phyloP scores from a whole-genome alignment of 2,329 filamentous ascomycete genomes.

The Penicillium crustosum region DNA sequence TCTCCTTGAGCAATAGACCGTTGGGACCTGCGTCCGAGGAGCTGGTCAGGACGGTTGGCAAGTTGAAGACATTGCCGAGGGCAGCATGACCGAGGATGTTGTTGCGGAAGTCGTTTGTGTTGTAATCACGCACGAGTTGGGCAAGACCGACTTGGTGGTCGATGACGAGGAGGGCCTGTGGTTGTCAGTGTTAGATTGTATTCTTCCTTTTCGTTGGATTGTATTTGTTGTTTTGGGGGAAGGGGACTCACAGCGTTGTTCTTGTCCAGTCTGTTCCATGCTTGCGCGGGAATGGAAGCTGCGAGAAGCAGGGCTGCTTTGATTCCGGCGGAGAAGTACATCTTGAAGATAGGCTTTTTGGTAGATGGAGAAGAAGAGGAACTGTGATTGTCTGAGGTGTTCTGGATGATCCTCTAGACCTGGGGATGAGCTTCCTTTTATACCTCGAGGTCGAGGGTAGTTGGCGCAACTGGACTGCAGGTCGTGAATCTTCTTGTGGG shows the following conservation, averaged over 20 bases:
- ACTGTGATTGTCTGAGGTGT: background rate
- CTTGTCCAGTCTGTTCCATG: conserved; percentile 31
- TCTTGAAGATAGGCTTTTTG: background rate
- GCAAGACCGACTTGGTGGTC: conserved; percentile 40
- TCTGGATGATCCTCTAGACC: background rate
- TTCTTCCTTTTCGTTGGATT: no score
- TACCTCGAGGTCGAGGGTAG: background rate
- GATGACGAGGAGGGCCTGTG: conserved; percentile 31
- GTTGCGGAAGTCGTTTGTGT: conserved; percentile 63
- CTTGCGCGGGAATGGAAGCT: conserved; percentile 19
- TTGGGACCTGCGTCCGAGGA: conserved; percentile 70
- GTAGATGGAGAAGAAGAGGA: background rate
- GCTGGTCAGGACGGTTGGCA: conserved; percentile 69
- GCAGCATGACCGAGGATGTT: conserved; percentile 68
- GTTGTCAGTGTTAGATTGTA: background rate
- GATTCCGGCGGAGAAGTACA: conserved; percentile 29
- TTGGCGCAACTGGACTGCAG: background rate
- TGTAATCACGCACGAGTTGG: conserved; percentile 62
- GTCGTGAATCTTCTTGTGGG: background rate
- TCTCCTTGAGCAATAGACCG: conserved; percentile 68
- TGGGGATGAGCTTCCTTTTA: background rate
- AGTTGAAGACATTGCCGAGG: conserved; percentile 63
- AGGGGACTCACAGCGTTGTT: conserved; percentile 23
- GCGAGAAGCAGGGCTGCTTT: conserved; percentile 19
- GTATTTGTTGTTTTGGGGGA: background rate